Evolutionary conservation across 441 rosid species (phyloP).

Genomic region (Daphne laureola): DNA sequence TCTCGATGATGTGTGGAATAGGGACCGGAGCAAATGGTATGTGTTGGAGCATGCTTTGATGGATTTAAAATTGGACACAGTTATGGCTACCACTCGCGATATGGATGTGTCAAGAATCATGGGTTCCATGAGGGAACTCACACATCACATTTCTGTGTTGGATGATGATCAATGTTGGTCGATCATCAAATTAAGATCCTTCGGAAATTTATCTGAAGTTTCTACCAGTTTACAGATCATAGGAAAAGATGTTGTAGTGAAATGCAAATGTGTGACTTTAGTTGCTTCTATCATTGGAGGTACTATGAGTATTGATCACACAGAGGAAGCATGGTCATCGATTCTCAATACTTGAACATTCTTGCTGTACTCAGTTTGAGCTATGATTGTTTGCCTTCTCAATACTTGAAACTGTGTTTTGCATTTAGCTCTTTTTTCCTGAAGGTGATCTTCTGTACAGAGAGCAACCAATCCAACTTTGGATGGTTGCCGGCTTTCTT

Average conservation of each 20-base stretch:
- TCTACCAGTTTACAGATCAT: not conserved
- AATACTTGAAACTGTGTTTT: slow-evolving; percentile 12
- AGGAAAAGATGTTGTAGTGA: slow-evolving; percentile 12
- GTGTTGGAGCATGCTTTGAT: slow-evolving; percentile 1
- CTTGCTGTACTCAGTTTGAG: slow-evolving; percentile 2
- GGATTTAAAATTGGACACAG: not conserved
- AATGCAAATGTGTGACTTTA: slow-evolving; percentile 15
- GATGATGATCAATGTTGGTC: slow-evolving; percentile 16
- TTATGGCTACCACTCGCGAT: slow-evolving; percentile 13
- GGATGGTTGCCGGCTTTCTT: slow-evolving; percentile 17
- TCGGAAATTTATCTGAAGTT: not conserved
- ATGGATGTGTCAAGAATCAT: slow-evolving; percentile 5
- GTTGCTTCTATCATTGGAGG: slow-evolving; percentile 14
- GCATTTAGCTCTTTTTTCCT: slow-evolving; percentile 15
- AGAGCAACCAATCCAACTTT: slow-evolving; percentile 5
- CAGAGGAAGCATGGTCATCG: slow-evolving; percentile 8
- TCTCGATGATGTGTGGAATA: slow-evolving; percentile 17
- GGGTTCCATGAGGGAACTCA: not conserved
- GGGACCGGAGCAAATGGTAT: slow-evolving; percentile 8
- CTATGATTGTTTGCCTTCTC: slow-evolving; percentile 8
- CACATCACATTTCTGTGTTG: not conserved
- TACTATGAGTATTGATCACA: not conserved
- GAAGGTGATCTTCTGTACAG: slow-evolving; percentile 1
- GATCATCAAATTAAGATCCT: slow-evolving; percentile 5
- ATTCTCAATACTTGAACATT: slow-evolving; percentile 4